Evolutionary conservation across 2,329 filamentous ascomycete species (phyloP).

Genomic region (Falciphora oryzae): DNA sequence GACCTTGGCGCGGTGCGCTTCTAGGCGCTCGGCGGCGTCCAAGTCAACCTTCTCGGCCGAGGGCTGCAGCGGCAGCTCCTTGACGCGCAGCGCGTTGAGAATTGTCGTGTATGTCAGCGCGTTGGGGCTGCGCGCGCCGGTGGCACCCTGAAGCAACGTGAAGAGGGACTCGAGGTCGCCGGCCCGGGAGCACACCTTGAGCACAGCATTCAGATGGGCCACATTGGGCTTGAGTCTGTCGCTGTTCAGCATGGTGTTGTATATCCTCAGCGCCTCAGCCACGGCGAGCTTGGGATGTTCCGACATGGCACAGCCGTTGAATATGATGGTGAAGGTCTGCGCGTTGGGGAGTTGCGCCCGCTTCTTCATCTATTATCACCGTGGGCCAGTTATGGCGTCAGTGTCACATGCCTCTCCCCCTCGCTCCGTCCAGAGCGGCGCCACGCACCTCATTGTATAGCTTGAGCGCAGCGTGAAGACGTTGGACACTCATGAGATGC

Average conservation of each 20-base stretch:
- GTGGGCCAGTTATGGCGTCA: slow-evolving; percentile 15
- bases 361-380: slow-evolving; percentile 77
- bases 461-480: slow-evolving; percentile 62
- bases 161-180: slow-evolving; percentile 76
- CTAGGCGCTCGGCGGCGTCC: slow-evolving; percentile 6
- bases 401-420: background rate
- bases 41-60: slow-evolving; percentile 7
- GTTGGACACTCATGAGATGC: slow-evolving; percentile 57
- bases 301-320: slow-evolving; percentile 65
- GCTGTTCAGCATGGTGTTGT: slow-evolving; percentile 64
- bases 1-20: slow-evolving; percentile 21
- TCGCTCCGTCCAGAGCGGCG: no score
- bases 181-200: slow-evolving; percentile 72
- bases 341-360: slow-evolving; percentile 72
- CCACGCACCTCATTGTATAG: slow-evolving; percentile 78
- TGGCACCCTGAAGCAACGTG: slow-evolving; percentile 65
- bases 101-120: slow-evolving; percentile 75
- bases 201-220: slow-evolving; percentile 82
- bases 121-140: slow-evolving; percentile 62
- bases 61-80: slow-evolving; percentile 28
- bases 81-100: slow-evolving; percentile 64
- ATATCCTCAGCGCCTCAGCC: slow-evolving; percentile 65
- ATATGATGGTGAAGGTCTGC: slow-evolving; percentile 77
- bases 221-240: slow-evolving; percentile 64
- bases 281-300: slow-evolving; percentile 54